These are phyloP conservation scores for Bretziella fagacearum DNA, from an alignment of 2,329 filamentous ascomycete species.

Conservation along the genomic window DNA sequence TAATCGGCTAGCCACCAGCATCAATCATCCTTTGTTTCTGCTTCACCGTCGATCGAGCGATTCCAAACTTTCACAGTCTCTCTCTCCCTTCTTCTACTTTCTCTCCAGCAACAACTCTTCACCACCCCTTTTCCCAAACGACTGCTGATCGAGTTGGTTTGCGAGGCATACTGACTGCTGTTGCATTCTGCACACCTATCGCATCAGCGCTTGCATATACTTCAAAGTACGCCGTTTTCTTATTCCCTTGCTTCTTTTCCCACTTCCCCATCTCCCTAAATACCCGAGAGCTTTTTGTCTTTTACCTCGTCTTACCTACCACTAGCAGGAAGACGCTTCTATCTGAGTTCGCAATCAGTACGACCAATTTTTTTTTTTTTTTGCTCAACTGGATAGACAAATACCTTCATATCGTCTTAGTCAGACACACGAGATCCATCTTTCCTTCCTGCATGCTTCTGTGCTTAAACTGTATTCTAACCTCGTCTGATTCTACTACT, in stretches of 20 bases:
- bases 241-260: not conserved
- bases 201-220: not conserved
- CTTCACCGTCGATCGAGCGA: not conserved
- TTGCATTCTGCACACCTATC: not conserved
- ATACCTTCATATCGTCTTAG: no score
- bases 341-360: no score
- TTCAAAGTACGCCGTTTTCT: not conserved
- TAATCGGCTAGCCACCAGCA: not conserved
- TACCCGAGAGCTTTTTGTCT: not conserved
- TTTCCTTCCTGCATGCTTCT: no score
- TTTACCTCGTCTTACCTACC: not conserved
- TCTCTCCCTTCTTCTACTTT: not conserved
- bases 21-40: not conserved
- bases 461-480: no score
- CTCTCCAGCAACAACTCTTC: not conserved
- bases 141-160: not conserved
- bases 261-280: not conserved
- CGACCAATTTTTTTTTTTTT: no score
- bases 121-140: not conserved
- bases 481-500: no score
- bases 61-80: not conserved
- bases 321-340: no score
- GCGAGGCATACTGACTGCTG: not conserved
- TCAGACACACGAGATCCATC: no score
- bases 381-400: no score